phyloP scores from a whole-genome alignment of 2,329 filamentous ascomycete genomes.

The Pseudogymnoascus sp. region DNA sequence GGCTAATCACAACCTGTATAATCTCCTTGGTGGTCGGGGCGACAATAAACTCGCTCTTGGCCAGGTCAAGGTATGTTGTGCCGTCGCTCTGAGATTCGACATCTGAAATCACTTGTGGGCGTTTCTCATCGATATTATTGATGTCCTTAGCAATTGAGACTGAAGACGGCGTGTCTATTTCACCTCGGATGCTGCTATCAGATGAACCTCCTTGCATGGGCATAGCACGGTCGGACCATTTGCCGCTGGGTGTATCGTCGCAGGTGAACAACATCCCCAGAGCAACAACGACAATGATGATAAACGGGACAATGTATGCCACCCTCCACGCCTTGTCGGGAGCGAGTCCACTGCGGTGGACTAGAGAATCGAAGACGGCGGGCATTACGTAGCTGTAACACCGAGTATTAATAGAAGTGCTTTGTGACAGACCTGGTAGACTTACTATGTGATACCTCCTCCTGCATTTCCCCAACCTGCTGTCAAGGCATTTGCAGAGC shows the following conservation, averaged over 20 bases:
- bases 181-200: conserved; percentile 23
- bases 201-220: conserved; percentile 24
- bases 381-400: conserved; percentile 58
- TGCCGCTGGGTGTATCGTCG: conserved; percentile 74
- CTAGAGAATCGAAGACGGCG: conserved; percentile 73
- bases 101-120: conserved; percentile 31
- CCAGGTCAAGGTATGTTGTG: conserved; percentile 46
- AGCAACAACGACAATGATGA: conserved; percentile 61
- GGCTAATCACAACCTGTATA: conserved; percentile 40
- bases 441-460: conserved; percentile 86
- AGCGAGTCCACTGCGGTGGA: conserved; percentile 49
- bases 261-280: conserved; percentile 65
- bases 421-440: conserved; percentile 53
- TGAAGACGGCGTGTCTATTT: conserved; percentile 42
- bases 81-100: conserved; percentile 31
- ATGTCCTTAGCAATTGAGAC: conserved; percentile 37
- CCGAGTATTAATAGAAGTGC: background rate
- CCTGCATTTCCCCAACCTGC: conserved; percentile 83
- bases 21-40: conserved; percentile 49
- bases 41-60: conserved; percentile 43
- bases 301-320: conserved; percentile 74
- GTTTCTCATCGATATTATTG: conserved; percentile 12
- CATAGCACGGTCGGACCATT: conserved; percentile 64
- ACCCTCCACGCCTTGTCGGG: conserved; percentile 73
- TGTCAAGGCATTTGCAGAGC: conserved; percentile 77